Percentiles rank a stretch among this genome's conserved stretches.
phyloP scores from a whole-genome alignment of 225 moss, liverwort and hornwort species.

The Ulota crispa region DNA sequence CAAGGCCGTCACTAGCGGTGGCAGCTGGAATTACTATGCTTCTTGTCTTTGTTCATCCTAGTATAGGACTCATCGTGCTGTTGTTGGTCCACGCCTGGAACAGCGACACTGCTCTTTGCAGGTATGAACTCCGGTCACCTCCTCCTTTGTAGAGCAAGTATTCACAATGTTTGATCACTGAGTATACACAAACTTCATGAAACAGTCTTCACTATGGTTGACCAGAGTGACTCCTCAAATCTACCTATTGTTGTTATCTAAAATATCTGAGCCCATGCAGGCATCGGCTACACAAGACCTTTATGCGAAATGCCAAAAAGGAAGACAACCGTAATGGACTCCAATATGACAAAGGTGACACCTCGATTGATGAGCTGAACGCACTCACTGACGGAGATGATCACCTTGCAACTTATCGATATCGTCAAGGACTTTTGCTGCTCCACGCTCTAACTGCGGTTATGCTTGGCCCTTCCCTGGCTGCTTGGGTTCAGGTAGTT shows the following conservation, averaged over 20 bases:
- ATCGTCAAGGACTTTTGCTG: constrained; percentile 81
- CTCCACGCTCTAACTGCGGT: constrained; percentile 71
- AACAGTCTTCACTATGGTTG: neutral
- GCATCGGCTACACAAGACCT: constrained; percentile 54
- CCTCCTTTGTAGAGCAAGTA: constrained; percentile 12
- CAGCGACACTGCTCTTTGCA: constrained; percentile 83
- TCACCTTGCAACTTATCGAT: constrained; percentile 76
- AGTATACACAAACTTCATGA: constrained; percentile 4
- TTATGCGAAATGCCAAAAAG: constrained; percentile 55
- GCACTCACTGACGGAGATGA: constrained; percentile 63
- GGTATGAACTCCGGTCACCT: constrained; percentile 46
- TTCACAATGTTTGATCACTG: neutral
- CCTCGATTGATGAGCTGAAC: constrained; percentile 39
- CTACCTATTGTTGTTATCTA: neutral
- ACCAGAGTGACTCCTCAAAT: neutral
- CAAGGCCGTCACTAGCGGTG: constrained; percentile 72
- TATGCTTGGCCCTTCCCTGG: constrained; percentile 48
- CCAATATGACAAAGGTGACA: constrained; percentile 32
- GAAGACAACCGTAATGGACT: constrained; percentile 38
- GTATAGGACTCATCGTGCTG: constrained; percentile 80
- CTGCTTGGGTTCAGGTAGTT: constrained; percentile 38
- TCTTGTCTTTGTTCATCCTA: constrained; percentile 92
- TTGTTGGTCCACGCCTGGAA: constrained; percentile 83
- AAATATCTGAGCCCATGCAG: constrained; percentile 32
- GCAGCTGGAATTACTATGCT: constrained; percentile 71